Evolutionary conservation across 2,329 filamentous ascomycete genomes (phyloP).

Genomic region (Aspergillus sp.): DNA sequence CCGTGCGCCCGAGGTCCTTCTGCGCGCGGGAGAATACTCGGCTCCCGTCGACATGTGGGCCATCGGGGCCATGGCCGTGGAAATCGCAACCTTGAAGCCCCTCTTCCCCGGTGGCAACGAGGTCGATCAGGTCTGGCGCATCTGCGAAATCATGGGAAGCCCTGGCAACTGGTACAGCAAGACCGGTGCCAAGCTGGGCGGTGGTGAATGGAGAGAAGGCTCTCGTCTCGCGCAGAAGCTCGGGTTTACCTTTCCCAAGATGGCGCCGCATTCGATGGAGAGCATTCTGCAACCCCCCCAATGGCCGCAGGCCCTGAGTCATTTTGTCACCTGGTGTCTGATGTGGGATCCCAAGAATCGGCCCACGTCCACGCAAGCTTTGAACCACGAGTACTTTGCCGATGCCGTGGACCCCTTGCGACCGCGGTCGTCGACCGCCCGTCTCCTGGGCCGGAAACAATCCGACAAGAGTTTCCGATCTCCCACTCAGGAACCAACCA

Average conservation of each 20-base stretch:
- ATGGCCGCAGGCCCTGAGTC: conserved; percentile 82
- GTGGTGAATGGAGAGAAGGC: conserved; percentile 96
- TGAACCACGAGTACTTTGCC: conserved; percentile 90
- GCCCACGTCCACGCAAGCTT: conserved; percentile 88
- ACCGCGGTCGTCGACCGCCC: conserved; percentile 85
- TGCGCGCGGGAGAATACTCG: conserved; percentile 94
- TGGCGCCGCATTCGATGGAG: conserved; percentile 96
- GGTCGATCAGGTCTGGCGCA: conserved; percentile 97
- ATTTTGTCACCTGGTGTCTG: conserved; percentile 97
- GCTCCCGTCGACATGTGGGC: conserved; percentile 99
- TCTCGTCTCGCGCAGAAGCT: conserved; percentile 90
- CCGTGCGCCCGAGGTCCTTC: conserved; percentile 84
- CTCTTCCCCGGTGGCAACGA: conserved; percentile 97
- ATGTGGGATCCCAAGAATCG: conserved; percentile 97
- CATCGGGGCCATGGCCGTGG: conserved; percentile 96
- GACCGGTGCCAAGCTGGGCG: conserved; percentile 78
- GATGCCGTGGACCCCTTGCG: conserved; percentile 90
- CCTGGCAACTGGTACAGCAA: conserved; percentile 98
- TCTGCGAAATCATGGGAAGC: conserved; percentile 99
- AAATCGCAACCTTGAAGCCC: conserved; percentile 93
- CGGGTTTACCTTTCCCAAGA: conserved; percentile 97
- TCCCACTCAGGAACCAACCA: conserved; percentile 60
- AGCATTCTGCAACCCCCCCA: conserved; percentile 86
- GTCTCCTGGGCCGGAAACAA: conserved; percentile 82
- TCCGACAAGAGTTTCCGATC: conserved; percentile 73